phyloP scores from a whole-genome alignment of 2,329 filamentous ascomycete genomes.

The Claviceps maximensis region DNA sequence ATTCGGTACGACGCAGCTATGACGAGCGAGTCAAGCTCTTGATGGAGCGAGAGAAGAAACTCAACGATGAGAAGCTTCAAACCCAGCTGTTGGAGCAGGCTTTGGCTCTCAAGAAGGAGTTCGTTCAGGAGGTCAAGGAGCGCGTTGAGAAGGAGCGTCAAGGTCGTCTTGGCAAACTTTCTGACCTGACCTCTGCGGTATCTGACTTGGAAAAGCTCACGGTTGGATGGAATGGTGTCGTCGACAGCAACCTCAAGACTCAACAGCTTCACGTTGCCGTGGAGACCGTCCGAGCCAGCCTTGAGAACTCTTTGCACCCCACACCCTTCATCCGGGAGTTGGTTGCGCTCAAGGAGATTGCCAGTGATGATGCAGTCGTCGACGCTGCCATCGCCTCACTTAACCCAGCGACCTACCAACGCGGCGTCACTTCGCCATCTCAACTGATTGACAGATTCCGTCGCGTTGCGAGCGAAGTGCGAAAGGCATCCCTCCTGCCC shows the following conservation, averaged over 20 bases:
- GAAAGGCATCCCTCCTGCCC: conserved; percentile 84
- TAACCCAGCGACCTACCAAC: conserved; percentile 86
- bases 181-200: conserved; percentile 65
- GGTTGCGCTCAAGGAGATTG: conserved; percentile 86
- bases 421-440: conserved; percentile 68
- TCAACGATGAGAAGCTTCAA: conserved; percentile 69
- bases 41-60: conserved; percentile 62
- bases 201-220: conserved; percentile 78
- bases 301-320: conserved; percentile 59
- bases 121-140: conserved; percentile 61
- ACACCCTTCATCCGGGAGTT: conserved; percentile 85
- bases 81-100: conserved; percentile 88
- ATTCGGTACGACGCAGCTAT: conserved; percentile 64
- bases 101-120: conserved; percentile 74
- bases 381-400: conserved; percentile 93
- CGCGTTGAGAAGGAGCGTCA: conserved; percentile 82
- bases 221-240: conserved; percentile 76
- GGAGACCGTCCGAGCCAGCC: conserved; percentile 75
- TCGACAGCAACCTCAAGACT: conserved; percentile 82
- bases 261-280: conserved; percentile 95
- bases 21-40: conserved; percentile 68
- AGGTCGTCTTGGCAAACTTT: conserved; percentile 73
- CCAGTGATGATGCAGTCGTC: conserved; percentile 70
- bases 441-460: conserved; percentile 94
- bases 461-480: conserved; percentile 78